Percentiles rank a stretch among this genome's conserved stretches.
Conservation (phyloP, 129 eudicot species). For the Kitagawia praeruptora region DNA sequence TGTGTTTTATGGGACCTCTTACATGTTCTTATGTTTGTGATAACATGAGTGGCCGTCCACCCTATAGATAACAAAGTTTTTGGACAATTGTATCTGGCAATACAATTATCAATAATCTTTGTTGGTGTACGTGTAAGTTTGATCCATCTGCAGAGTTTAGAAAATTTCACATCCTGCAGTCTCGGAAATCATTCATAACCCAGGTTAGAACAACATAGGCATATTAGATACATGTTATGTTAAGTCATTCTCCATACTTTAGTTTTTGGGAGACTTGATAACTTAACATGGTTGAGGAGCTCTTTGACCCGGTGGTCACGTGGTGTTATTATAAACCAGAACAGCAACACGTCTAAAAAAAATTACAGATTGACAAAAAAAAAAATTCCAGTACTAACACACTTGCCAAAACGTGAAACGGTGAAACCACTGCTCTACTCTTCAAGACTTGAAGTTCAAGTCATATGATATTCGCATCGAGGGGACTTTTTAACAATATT, state of each 20-base stretch:
- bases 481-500: too few relatives aligned
- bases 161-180: background rate
- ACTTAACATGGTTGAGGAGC: background rate
- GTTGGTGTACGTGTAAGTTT: background rate
- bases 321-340: background rate
- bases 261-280: background rate
- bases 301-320: background rate
- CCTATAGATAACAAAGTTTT: background rate
- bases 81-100: background rate
- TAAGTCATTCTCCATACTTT: background rate
- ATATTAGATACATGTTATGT: too few relatives aligned
- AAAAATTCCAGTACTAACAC: too few relatives aligned
- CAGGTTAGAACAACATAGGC: too few relatives aligned
- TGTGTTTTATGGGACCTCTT: slow-evolving; percentile 31
- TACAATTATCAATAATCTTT: background rate
- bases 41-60: slow-evolving; percentile 1
- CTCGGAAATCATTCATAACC: background rate
- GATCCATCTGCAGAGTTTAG: background rate
- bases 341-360: background rate
- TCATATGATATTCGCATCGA: background rate
- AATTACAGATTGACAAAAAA: too few relatives aligned
- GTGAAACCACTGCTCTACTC: background rate
- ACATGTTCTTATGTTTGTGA: slow-evolving; percentile 48
- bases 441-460: background rate
- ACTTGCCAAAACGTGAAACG: too few relatives aligned